Conservation (phyloP, 2,329 filamentous ascomycete genomes). For the Knufia fluminis region DNA sequence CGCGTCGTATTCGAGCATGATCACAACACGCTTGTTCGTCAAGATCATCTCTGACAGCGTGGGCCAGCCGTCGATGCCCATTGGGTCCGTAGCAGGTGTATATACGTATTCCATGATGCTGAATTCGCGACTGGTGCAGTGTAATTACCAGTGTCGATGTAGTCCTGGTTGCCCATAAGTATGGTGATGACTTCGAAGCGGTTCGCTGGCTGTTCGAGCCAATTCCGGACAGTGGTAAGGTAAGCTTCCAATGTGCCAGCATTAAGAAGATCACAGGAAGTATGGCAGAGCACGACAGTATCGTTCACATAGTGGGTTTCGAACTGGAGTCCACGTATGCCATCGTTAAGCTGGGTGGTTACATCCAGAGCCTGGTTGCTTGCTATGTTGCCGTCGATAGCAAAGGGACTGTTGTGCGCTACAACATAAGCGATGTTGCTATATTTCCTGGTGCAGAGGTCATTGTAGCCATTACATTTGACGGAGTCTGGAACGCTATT, state of each 20-base stretch:
- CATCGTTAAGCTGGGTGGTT: constrained; percentile 64
- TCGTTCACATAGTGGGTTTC: constrained; percentile 47
- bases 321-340: constrained; percentile 50
- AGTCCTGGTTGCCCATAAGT: constrained; percentile 76
- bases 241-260: constrained; percentile 54
- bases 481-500: no score
- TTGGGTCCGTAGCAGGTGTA: constrained; percentile 58
- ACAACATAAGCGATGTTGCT: constrained; percentile 70
- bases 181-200: constrained; percentile 84
- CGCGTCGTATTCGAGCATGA: constrained; percentile 76
- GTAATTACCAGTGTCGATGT: constrained; percentile 56
- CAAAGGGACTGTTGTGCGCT: constrained; percentile 73
- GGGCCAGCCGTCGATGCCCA: constrained; percentile 69
- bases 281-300: constrained; percentile 70
- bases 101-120: constrained; percentile 69
- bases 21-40: constrained; percentile 57
- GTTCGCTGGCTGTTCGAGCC: constrained; percentile 60
- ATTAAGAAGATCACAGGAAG: constrained; percentile 69
- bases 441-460: constrained; percentile 67
- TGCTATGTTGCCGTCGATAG: constrained; percentile 57
- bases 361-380: constrained; percentile 65
- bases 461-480: constrained; percentile 66
- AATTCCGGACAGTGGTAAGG: constrained; percentile 27
- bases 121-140: constrained; percentile 58
- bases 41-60: constrained; percentile 69